Conservation (phyloP, 345 rosid species). For the Eucalyptus guilfoylei region DNA sequence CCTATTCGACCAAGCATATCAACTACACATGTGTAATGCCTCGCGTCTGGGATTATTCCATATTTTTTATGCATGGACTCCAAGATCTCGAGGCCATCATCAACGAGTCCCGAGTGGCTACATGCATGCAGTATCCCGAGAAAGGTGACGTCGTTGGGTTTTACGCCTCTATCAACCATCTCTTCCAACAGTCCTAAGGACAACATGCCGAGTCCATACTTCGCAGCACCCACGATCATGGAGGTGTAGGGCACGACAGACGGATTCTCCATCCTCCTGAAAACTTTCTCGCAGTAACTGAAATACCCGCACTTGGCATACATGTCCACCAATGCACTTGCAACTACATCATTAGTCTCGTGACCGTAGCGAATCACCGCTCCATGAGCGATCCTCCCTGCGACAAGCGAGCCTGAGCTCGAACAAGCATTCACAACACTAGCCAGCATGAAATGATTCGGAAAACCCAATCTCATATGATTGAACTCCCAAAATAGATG, state of each 20-base stretch:
- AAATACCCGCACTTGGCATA: slow-evolving; percentile 67
- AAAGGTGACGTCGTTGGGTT: slow-evolving; percentile 64
- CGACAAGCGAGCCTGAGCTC: slow-evolving; percentile 46
- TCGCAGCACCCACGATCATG: slow-evolving; percentile 53
- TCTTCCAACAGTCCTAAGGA: slow-evolving; percentile 32
- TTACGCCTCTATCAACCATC: slow-evolving; percentile 43
- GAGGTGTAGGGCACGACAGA: slow-evolving; percentile 63
- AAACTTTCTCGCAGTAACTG: slow-evolving; percentile 41
- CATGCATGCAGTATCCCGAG: slow-evolving; percentile 69
- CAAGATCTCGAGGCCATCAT: slow-evolving; percentile 45
- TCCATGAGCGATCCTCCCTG: slow-evolving; percentile 58
- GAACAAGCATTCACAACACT: slow-evolving; percentile 67
- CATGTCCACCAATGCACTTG: slow-evolving; percentile 70
- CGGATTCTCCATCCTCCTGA: slow-evolving; percentile 30
- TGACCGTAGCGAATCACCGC: slow-evolving; percentile 33
- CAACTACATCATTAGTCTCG: slow-evolving; percentile 41
- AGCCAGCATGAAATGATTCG: slow-evolving; percentile 60
- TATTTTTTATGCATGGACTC: slow-evolving; percentile 34
- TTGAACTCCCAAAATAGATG: slow-evolving; percentile 40
- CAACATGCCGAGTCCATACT: slow-evolving; percentile 40
- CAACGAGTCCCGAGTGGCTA: slow-evolving; percentile 69
- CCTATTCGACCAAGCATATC: slow-evolving; percentile 80
- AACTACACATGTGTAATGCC: slow-evolving; percentile 66
- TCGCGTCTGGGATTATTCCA: slow-evolving; percentile 40
- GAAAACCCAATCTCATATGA: neutral